phyloP scores from a whole-genome alignment of 2,329 filamentous ascomycete species.

The Neurospora sp. region DNA sequence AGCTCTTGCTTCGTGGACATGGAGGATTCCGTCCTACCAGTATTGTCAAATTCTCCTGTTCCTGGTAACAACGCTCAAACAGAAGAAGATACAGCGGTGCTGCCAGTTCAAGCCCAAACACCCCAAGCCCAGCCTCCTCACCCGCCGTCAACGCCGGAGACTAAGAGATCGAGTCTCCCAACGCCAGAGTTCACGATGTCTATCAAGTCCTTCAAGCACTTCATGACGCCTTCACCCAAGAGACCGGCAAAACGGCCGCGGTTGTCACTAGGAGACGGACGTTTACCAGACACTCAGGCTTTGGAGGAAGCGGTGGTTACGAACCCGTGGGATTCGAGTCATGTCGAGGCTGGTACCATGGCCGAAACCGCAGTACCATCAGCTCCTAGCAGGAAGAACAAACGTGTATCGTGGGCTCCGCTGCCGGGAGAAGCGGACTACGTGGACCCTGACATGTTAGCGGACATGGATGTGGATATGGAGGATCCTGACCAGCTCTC shows the following conservation, averaged over 20 bases:
- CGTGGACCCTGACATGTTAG: background rate
- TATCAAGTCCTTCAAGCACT: slow-evolving; percentile 42
- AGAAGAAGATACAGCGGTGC: background rate
- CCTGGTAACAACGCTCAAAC: background rate
- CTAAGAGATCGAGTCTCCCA: slow-evolving; percentile 21
- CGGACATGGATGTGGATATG: background rate
- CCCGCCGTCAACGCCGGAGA: slow-evolving; percentile 20
- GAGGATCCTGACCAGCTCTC: background rate
- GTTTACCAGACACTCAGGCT: slow-evolving; percentile 24
- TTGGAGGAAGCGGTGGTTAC: slow-evolving; percentile 27
- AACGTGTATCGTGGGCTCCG: slow-evolving; percentile 27
- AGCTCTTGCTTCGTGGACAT: slow-evolving; percentile 2
- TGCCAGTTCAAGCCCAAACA: background rate
- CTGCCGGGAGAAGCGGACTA: slow-evolving; percentile 18
- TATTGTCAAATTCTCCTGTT: background rate
- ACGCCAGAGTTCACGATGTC: slow-evolving; percentile 39
- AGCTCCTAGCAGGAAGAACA: slow-evolving; percentile 9
- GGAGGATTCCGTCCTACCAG: slow-evolving; percentile 2
- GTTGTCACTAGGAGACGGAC: slow-evolving; percentile 14
- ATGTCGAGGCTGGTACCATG: slow-evolving; percentile 7
- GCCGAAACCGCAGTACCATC: slow-evolving; percentile 3
- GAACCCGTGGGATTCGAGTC: slow-evolving; percentile 22
- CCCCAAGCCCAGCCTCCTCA: slow-evolving; percentile 4
- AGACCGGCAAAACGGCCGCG: slow-evolving; percentile 17
- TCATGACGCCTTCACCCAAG: slow-evolving; percentile 40